A percentile compares a stretch with the other conserved stretches of the same genome.
Conservation (phyloP, 345 rosid genomes). For the Citrus medica region DNA sequence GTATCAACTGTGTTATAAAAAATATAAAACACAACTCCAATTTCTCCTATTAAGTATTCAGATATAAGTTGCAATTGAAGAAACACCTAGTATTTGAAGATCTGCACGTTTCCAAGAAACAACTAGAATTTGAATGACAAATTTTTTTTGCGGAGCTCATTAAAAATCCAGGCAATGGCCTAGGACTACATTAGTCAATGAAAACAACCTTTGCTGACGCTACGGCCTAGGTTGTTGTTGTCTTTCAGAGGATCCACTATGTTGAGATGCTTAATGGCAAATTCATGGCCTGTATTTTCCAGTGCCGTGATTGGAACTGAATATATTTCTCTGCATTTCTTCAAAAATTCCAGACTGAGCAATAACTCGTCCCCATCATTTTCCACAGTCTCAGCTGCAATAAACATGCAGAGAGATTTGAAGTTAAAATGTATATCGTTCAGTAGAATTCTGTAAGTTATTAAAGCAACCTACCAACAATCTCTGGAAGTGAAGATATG, state of each 20-base stretch:
- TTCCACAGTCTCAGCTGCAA: conserved; percentile 35
- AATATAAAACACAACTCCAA: not conserved
- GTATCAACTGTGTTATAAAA: too few relatives aligned
- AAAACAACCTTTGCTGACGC: conserved; percentile 65
- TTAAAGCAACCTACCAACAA: conserved; percentile 43
- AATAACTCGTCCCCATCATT: conserved; percentile 37
- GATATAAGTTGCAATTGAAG: not conserved
- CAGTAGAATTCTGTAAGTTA: not conserved
- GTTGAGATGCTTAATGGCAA: conserved; percentile 63
- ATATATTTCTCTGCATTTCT: conserved; percentile 39
- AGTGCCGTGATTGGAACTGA: conserved; percentile 37
- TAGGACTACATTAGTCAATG: conserved; percentile 2
- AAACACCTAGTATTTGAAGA: not conserved
- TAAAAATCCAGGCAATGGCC: not conserved
- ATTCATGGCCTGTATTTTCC: conserved; percentile 37
- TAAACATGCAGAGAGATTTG: conserved; percentile 2
- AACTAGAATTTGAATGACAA: not conserved
- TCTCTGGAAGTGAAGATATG: conserved; percentile 48
- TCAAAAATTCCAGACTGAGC: conserved; percentile 59
- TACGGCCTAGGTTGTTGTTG: conserved; percentile 86
- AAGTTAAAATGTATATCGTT: not conserved
- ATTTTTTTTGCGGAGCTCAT: not conserved
- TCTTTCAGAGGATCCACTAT: conserved; percentile 80
- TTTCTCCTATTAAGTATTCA: conserved; percentile 4
- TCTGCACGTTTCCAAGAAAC: not conserved